These are phyloP conservation scores for Ziziphus jujuba DNA, from an alignment of 306 rosid species.

Conservation along the genomic window DNA sequence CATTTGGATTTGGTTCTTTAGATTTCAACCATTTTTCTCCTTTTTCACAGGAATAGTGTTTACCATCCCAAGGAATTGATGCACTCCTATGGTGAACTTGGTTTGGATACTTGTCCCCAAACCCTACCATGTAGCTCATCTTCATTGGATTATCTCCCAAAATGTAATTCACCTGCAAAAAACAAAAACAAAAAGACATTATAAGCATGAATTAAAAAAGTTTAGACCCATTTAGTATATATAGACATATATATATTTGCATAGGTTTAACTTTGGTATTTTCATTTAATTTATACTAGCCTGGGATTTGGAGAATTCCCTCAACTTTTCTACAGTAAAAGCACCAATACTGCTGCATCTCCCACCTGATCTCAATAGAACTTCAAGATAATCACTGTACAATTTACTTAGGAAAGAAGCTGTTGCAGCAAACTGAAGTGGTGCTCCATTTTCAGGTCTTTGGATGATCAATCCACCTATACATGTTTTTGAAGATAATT, in stretches of 20 bases:
- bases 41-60: conserved; percentile 33
- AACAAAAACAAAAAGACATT: conserved; percentile 2
- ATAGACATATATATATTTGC: too few species aligned
- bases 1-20: conserved; percentile 55
- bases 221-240: too few species aligned
- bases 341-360: conserved; percentile 33
- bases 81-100: conserved; percentile 83
- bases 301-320: conserved; percentile 54
- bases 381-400: conserved; percentile 72
- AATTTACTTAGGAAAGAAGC: conserved; percentile 76
- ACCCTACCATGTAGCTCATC: conserved; percentile 79
- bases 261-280: neutral
- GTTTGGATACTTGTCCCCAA: conserved; percentile 56
- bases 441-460: conserved; percentile 41
- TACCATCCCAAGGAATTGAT: conserved; percentile 70
- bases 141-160: conserved; percentile 78
- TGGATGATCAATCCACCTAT: conserved; percentile 67
- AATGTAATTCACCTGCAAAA: conserved; percentile 60
- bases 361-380: conserved; percentile 39
- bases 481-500: neutral
- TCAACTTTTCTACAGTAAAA: conserved; percentile 53
- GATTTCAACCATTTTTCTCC: conserved; percentile 64
- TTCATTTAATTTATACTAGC: conserved; percentile 33
- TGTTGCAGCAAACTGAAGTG: conserved; percentile 73
- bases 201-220: neutral